Base-by-base conservation (phyloP, 2,329 filamentous ascomycete species). In the Sporothrix dimorphospora region DNA sequence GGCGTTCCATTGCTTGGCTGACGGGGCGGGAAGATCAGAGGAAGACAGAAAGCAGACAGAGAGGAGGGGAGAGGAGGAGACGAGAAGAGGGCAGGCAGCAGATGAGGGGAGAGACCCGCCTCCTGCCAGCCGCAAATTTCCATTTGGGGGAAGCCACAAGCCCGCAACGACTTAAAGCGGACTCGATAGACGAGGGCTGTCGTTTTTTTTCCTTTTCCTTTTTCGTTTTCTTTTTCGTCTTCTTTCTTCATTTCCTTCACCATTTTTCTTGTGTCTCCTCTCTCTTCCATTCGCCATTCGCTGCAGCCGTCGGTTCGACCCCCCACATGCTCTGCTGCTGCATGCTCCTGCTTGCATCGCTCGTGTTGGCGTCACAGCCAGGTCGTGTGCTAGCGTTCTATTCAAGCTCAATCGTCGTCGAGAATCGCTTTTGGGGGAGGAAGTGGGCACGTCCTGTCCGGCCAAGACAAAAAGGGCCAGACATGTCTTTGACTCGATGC, bases 111-210 rank as follows among this genome's bases (percentile, higher is more conserved):
- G 12, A 42, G 40, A n/a, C 47, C 19, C 24, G 7, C 34, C 57
- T 6, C 38, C 34, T 61, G 7, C 34, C 57, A 42, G 57, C 57
- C 34, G n/a, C 57, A 24, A 16, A 14, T 24, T 42, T 63, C 57
- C 34, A 21, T 42, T 42, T 16, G 38, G 21, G 1, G 24, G 7
- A 55, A 19, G 3, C 16, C 14, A 19, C 55, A 59, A 63, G 57
- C n/a, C 38, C 34, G 14, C 8, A 40, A 42, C 38, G n/a, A 42
- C n/a, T 14, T 8, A 42, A 42, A 63, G 34, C 57, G 34, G 55
- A 65, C 21, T 65, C 45, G 59, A 24, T 45, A 42, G 12, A 65
- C 59, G 38, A 45, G 59, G 34, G 21, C 21, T 57, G 49, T 69
- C 21, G 4, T 49, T 27, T 59, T 59, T 38, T 59, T 16, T 40